Conservation (phyloP, 2,329 filamentous ascomycete species). For the Thyridium curvatum region DNA sequence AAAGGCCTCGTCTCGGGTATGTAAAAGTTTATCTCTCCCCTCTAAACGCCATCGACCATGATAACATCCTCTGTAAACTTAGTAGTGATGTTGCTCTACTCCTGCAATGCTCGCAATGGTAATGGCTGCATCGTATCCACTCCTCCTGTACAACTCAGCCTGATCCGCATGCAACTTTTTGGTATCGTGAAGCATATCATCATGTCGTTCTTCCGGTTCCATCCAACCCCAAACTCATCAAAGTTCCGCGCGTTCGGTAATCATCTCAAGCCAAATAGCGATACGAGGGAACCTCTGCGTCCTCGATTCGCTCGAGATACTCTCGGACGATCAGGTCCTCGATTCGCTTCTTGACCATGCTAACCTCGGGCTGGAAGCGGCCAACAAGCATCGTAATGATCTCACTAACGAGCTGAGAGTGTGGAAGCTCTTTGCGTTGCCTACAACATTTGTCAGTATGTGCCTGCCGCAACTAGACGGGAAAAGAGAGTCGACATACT, state of each 20-base stretch:
- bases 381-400: conserved; percentile 62
- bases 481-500: conserved; percentile 48
- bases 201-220: not conserved
- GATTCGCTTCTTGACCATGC: conserved; percentile 75
- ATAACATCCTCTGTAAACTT: too few relatives aligned
- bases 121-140: too few relatives aligned
- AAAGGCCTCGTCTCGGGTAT: too few relatives aligned
- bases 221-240: not conserved
- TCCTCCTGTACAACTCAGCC: too few relatives aligned
- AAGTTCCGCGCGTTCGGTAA: not conserved
- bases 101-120: too few relatives aligned
- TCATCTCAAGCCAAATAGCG: conserved; percentile 59
- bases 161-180: too few relatives aligned
- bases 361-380: conserved; percentile 70
- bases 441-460: conserved; percentile 37
- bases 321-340: conserved; percentile 72
- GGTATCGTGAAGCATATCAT: too few relatives aligned
- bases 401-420: conserved; percentile 64
- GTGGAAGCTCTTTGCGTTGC: conserved; percentile 65
- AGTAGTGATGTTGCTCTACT: too few relatives aligned
- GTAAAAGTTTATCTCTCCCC: too few relatives aligned
- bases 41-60: too few relatives aligned
- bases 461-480: too few relatives aligned
- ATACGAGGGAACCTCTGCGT: conserved; percentile 58
- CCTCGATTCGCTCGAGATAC: conserved; percentile 71